Evolutionary conservation across 306 rosid species (phyloP).

Genomic region (Fagus crenata): DNA sequence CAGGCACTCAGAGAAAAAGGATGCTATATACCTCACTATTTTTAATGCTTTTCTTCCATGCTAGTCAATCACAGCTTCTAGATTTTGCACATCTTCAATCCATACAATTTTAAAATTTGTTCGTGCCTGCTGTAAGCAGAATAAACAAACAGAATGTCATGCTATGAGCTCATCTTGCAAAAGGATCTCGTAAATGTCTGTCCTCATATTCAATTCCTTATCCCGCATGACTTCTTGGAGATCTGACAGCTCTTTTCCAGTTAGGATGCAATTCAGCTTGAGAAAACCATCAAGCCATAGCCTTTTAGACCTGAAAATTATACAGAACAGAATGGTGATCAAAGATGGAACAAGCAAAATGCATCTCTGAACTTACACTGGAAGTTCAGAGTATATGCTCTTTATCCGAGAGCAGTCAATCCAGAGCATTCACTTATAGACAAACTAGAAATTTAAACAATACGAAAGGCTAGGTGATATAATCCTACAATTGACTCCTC

Average conservation of each 20-base stretch:
- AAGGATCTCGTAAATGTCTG: conserved; percentile 92
- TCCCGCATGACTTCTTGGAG: conserved; percentile 98
- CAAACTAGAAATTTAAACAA: neutral
- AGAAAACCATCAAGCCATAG: conserved; percentile 93
- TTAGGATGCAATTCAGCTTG: conserved; percentile 59
- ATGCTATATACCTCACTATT: neutral
- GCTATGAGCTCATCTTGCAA: conserved; percentile 56
- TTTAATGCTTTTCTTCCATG: neutral
- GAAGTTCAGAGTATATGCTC: neutral
- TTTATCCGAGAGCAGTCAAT: neutral
- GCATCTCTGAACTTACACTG: neutral
- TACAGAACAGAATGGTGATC: neutral
- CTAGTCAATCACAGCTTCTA: neutral
- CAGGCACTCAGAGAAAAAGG: neutral
- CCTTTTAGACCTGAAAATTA: conserved; percentile 70
- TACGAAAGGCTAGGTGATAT: neutral
- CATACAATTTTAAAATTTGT: neutral
- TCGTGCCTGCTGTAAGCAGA: neutral
- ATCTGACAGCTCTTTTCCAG: conserved; percentile 89
- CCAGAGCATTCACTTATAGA: neutral
- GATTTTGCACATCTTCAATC: neutral
- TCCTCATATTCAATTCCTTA: conserved; percentile 89
- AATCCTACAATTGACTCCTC: neutral
- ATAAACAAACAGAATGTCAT: conserved; percentile 17
- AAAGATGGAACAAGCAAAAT: neutral